A percentile compares a stretch with the other conserved stretches of the same genome.
phyloP scores from a whole-genome alignment of 768 basidiomycete genomes.

The Lentinula edodes region DNA sequence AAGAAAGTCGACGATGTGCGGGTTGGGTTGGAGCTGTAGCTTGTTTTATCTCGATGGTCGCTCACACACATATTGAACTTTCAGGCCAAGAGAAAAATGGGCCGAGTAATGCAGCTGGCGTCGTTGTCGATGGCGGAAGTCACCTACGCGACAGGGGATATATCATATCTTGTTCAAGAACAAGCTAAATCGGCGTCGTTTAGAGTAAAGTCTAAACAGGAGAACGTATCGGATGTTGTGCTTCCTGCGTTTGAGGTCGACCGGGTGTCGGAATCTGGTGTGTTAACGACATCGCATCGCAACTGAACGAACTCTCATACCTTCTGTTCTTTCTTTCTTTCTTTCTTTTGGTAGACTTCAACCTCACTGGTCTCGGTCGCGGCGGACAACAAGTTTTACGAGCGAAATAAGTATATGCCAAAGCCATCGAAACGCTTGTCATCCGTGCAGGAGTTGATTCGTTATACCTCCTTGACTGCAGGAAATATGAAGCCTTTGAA shows the following conservation, averaged over 20 bases:
- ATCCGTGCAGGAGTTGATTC: conserved; percentile 37
- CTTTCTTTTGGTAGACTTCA: conserved; percentile 72
- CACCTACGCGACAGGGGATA: conserved; percentile 95
- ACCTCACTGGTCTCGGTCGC: conserved; percentile 92
- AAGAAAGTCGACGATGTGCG: conserved; percentile 96
- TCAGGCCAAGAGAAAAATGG: conserved; percentile 99
- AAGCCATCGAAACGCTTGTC: conserved; percentile 96
- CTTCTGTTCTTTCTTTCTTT: too few species aligned
- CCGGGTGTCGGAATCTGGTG: conserved; percentile 79
- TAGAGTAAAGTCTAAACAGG: conserved; percentile 90
- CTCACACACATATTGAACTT: not conserved
- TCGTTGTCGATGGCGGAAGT: conserved; percentile 99
- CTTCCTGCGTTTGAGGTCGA: conserved; percentile 94
- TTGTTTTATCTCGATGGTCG: too few species aligned
- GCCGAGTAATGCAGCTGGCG: conserved; percentile 95
- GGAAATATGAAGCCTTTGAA: conserved; percentile 1
- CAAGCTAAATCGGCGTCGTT: conserved; percentile 89
- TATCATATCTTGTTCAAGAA: conserved; percentile 96
- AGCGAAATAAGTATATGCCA: conserved; percentile 96
- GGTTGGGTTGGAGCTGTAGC: too few species aligned
- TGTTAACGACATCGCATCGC: conserved; percentile 12
- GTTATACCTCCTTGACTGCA: conserved; percentile 78
- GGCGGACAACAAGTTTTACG: conserved; percentile 95
- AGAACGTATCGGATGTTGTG: conserved; percentile 97
- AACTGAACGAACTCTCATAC: too few species aligned